Base-by-base conservation (phyloP, 176 grass and related monocot species). In the Musa itinerans region DNA sequence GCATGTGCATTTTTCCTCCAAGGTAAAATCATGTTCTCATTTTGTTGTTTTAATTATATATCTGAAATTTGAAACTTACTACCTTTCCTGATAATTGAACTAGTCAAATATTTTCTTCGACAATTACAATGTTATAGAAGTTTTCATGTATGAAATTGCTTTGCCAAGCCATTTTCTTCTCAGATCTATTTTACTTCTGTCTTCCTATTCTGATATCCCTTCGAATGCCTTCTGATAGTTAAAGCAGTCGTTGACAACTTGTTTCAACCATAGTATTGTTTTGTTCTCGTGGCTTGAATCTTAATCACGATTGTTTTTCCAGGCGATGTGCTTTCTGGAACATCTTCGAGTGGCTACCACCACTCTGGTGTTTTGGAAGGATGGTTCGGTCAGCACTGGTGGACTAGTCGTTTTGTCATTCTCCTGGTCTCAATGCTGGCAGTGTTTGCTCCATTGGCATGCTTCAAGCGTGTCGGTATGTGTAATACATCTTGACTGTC, bases 241-340 rank as follows among this genome's bases (percentile, higher is more conserved):
- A 24, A 22, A 2, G 11, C 20, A n/a, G 7, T n/a, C 29, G 29
- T 29, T 3, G 29, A 43, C 4, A 6, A 43, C 34, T 43, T 43
- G 34, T 12, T 65, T 26, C 23, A 14, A 9, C 8, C 17, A 9
- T 12, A 65, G 9, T 15, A 11, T 65, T 65, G 11, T 13, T 24
- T 22, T 12, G 11, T 65, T 20, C 23, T 65, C 1, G 3, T 26
- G 4, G 9, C 13, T 29, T 26, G 53, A 59, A 78, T 81, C 34
- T 89, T 22, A 29, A 53, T 13, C 11, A 1, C 1, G 0, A 26
- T 82, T 19, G 69, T 79, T 21, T 71, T 65, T 22, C 50, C 51
- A 96, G 93, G 90, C 80, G 94, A 97, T 80, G 94, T 97, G 73
- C 78, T 97, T 16, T 97, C 93, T 9, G 93, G 93, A 81, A 97